These are phyloP conservation scores for Neurospora discreta DNA, from an alignment of 495 filamentous ascomycete genomes.

Conservation along the genomic window DNA sequence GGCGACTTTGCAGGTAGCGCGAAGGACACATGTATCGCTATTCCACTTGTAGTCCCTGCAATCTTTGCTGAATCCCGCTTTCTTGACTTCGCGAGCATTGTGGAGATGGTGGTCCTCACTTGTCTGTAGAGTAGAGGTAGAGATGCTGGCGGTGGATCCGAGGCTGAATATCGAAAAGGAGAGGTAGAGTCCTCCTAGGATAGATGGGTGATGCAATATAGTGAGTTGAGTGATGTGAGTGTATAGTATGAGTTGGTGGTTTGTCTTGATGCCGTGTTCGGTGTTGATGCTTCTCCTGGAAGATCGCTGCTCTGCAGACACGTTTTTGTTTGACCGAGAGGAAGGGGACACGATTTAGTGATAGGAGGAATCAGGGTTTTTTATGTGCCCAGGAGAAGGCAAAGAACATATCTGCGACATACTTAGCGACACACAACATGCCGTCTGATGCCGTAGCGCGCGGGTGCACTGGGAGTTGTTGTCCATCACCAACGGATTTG, in stretches of 20 bases:
- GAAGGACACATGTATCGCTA: neutral
- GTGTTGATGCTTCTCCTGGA: neutral
- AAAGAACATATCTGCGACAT: neutral
- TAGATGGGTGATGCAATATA: neutral
- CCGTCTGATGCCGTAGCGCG: neutral
- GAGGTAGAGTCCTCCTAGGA: neutral
- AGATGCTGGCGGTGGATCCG: neutral
- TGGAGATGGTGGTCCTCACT: neutral
- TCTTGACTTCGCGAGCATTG: neutral
- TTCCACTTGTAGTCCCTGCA: neutral
- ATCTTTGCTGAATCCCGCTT: neutral
- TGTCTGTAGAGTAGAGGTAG: neutral
- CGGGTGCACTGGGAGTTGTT: neutral
- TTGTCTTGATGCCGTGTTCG: neutral
- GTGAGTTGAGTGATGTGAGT: neutral
- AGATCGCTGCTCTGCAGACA: neutral
- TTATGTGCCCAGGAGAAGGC: neutral
- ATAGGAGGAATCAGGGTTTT: neutral
- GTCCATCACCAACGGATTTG: neutral
- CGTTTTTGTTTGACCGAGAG: neutral
- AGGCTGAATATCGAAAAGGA: neutral
- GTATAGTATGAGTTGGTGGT: neutral
- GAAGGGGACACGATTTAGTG: neutral
- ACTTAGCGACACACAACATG: neutral
- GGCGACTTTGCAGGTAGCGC: neutral